phyloP scores from a whole-genome alignment of 169 alveolate genomes.

The Theileria orientalis region DNA sequence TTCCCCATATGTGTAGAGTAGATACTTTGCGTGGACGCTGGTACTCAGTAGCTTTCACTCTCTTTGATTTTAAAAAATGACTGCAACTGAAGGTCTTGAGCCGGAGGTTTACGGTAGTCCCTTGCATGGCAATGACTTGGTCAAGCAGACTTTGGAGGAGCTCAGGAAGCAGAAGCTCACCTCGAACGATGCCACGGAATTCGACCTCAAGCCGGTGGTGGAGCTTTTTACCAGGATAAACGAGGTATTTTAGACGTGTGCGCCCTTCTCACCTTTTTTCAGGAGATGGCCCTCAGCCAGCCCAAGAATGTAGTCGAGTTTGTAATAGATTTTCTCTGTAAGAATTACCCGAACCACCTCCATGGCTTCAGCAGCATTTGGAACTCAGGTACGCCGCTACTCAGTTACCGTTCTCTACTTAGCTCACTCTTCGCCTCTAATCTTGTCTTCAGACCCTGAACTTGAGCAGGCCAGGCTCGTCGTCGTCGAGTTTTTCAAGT shows the following conservation, averaged over 20 bases:
- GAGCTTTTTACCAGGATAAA: constrained; percentile 52
- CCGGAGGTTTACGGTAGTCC: not conserved
- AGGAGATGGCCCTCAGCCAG: constrained; percentile 67
- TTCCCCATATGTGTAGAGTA: constrained; percentile 14
- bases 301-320: constrained; percentile 72
- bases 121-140: constrained; percentile 17
- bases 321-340: constrained; percentile 76
- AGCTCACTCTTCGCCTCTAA: not conserved
- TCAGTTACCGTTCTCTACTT: not conserved
- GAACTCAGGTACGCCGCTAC: constrained; percentile 67
- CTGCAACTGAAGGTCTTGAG: constrained; percentile 13
- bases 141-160: constrained; percentile 47
- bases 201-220: constrained; percentile 42
- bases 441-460: constrained; percentile 77
- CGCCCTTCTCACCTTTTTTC: not conserved
- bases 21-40: not conserved
- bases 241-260: constrained; percentile 29
- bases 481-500: constrained; percentile 83
- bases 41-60: not conserved
- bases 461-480: constrained; percentile 76
- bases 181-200: constrained; percentile 35
- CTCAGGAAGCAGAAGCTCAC: constrained; percentile 47
- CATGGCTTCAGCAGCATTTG: constrained; percentile 73
- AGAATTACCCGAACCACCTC: constrained; percentile 76
- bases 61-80: constrained; percentile 1